phyloP scores from a whole-genome alignment of 106 monocot species.

The Dendrobium nobile region DNA sequence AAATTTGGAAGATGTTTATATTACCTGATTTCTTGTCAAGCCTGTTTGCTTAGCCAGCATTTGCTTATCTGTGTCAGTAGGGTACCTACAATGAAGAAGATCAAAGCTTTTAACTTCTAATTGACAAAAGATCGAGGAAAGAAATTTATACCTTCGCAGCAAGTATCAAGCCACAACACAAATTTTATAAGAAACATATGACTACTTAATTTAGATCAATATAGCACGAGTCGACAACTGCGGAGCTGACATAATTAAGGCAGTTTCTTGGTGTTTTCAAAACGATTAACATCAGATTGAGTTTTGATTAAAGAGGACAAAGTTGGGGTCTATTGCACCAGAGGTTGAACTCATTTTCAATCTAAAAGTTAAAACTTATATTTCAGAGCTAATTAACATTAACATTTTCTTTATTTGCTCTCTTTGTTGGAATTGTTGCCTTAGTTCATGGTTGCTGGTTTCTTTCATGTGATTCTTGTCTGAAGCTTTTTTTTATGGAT shows the following conservation, averaged over 20 bases:
- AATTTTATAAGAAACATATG: background rate
- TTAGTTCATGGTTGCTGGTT: no score
- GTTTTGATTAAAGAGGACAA: background rate
- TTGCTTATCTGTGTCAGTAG: conserved; percentile 47
- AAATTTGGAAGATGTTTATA: background rate
- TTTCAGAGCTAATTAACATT: no score
- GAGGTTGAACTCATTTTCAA: background rate
- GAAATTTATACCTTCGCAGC: no score
- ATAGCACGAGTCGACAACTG: background rate
- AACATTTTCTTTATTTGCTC: no score
- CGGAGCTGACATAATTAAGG: no score
- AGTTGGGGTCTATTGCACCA: background rate
- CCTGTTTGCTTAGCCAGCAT: conserved; percentile 47
- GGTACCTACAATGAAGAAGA: conserved; percentile 23
- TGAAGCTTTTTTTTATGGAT: no score
- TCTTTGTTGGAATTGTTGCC: no score
- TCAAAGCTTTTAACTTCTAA: background rate
- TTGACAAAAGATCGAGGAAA: background rate
- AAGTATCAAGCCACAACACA: no score
- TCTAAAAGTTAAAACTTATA: background rate
- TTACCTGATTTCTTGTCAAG: conserved; percentile 47
- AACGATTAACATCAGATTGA: no score
- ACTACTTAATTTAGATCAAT: background rate
- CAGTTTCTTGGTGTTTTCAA: background rate
- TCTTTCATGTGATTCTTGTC: no score